Evolutionary conservation across 495 filamentous ascomycete species (phyloP).

Genomic region (Penicillium diatomitis): DNA sequence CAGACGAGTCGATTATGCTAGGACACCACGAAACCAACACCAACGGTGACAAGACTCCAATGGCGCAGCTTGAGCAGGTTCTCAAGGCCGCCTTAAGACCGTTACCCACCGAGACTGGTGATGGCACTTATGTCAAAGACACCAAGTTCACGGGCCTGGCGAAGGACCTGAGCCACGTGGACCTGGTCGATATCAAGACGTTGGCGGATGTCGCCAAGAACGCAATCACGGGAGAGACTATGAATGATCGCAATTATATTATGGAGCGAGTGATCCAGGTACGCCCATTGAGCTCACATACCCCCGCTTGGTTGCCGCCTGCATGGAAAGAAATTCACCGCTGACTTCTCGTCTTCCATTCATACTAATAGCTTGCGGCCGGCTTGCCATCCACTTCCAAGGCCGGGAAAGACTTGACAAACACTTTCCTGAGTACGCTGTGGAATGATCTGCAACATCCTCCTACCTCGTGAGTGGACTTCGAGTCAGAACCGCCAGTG

Average conservation of each 20-base stretch:
- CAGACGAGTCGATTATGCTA: slow-evolving; percentile 14
- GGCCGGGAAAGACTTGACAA: slow-evolving; percentile 43
- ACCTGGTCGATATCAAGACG: slow-evolving; percentile 32
- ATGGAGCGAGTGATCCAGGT: slow-evolving; percentile 49
- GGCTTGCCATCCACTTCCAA: slow-evolving; percentile 46
- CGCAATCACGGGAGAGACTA: slow-evolving; percentile 69
- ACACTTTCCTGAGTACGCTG: slow-evolving; percentile 50
- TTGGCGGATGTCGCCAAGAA: slow-evolving; percentile 46
- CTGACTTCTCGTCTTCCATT: not conserved
- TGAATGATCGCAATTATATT: slow-evolving; percentile 68
- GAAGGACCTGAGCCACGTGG: slow-evolving; percentile 32
- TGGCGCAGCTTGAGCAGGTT: slow-evolving; percentile 45
- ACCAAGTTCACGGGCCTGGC: slow-evolving; percentile 24
- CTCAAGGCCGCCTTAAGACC: slow-evolving; percentile 50
- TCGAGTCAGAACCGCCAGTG: no score
- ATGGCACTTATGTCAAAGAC: slow-evolving; percentile 43
- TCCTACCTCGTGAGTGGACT: slow-evolving; percentile 45
- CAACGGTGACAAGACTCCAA: slow-evolving; percentile 23
- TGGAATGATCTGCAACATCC: slow-evolving; percentile 66
- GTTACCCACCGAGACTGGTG: slow-evolving; percentile 53
- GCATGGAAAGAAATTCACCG: no score
- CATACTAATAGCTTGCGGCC: slow-evolving; percentile 24
- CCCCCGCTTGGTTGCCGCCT: no score
- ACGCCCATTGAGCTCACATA: not conserved
- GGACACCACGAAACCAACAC: slow-evolving; percentile 8